Evolutionary conservation across 805 yeast species (phyloP).

Genomic region (Saturnispora sekii): DNA sequence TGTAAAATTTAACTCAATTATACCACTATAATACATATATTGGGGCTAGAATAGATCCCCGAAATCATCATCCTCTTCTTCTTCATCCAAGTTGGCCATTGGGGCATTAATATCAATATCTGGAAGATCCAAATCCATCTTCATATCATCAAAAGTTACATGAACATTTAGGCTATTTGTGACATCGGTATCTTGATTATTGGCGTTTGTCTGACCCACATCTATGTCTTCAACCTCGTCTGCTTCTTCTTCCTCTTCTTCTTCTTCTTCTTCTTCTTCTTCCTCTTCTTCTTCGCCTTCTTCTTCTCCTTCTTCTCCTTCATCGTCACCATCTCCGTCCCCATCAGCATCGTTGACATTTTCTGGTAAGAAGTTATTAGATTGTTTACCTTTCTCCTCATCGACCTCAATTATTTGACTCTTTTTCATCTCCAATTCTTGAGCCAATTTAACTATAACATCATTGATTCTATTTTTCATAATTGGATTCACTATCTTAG

Average conservation of each 20-base stretch:
- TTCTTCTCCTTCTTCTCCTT: constrained; percentile 15
- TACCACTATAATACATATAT: constrained; percentile 1
- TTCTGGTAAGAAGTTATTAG: neutral
- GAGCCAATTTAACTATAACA: constrained; percentile 65
- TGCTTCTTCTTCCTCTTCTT: constrained; percentile 22
- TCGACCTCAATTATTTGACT: constrained; percentile 40
- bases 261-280: constrained; percentile 17
- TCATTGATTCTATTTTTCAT: constrained; percentile 79
- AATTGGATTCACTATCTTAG: constrained; percentile 71
- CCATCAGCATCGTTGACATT: too few relatives aligned
- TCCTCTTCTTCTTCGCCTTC: constrained; percentile 17
- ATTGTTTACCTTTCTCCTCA: constrained; percentile 19
- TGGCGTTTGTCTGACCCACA: neutral
- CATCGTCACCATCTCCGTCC: constrained; percentile 13
- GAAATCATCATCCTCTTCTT: constrained; percentile 11
- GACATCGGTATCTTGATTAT: neutral
- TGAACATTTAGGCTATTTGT: too few relatives aligned
- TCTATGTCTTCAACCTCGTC: neutral
- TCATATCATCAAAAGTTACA: constrained; percentile 1
- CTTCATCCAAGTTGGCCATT: constrained; percentile 1
- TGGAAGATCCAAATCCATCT: constrained; percentile 2
- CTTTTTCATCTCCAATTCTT: constrained; percentile 74
- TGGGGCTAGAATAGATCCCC: constrained; percentile 15
- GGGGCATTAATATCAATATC: neutral
- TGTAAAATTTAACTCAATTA: neutral